phyloP scores from a whole-genome alignment of 1,284 basidiomycete species.

The Stereum hirsutum region DNA sequence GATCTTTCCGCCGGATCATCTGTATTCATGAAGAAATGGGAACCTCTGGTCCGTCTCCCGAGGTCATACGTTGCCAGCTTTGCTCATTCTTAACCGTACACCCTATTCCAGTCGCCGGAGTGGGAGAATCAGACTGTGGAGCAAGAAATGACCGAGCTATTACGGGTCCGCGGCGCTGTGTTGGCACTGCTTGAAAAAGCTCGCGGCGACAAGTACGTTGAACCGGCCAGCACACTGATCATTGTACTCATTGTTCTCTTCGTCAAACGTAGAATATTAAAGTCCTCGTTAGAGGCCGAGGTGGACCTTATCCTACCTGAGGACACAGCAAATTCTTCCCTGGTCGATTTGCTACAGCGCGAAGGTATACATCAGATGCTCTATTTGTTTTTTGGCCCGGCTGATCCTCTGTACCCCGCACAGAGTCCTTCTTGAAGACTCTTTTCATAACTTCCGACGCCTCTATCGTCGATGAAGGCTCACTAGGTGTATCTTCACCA shows the following conservation, averaged over 20 bases:
- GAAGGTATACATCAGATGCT: constrained; percentile 33
- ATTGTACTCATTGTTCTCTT: constrained; percentile 1
- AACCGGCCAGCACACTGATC: constrained; percentile 2
- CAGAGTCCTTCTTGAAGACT: constrained; percentile 56
- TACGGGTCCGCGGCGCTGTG: constrained; percentile 46
- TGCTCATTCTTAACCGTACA: too few relatives aligned
- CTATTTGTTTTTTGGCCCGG: constrained; percentile 1
- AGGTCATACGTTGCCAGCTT: neutral
- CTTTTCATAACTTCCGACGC: constrained; percentile 76
- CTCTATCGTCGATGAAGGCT: constrained; percentile 32
- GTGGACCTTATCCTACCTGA: constrained; percentile 27
- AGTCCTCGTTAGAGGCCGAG: constrained; percentile 65
- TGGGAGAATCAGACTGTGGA: constrained; percentile 48
- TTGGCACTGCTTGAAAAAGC: constrained; percentile 62
- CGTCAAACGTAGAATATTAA: constrained; percentile 48
- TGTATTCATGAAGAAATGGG: constrained; percentile 60
- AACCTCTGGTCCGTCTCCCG: constrained; percentile 35
- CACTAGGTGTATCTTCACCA: constrained; percentile 25
- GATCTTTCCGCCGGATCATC: constrained; percentile 25
- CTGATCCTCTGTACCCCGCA: neutral
- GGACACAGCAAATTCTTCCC: constrained; percentile 6
- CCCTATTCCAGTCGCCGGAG: constrained; percentile 29
- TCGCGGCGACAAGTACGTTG: constrained; percentile 52
- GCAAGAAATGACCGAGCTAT: constrained; percentile 48
- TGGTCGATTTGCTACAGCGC: constrained; percentile 30